phyloP scores from a whole-genome alignment of 2,329 filamentous ascomycete genomes.

The Phaeosphaeria sp. region DNA sequence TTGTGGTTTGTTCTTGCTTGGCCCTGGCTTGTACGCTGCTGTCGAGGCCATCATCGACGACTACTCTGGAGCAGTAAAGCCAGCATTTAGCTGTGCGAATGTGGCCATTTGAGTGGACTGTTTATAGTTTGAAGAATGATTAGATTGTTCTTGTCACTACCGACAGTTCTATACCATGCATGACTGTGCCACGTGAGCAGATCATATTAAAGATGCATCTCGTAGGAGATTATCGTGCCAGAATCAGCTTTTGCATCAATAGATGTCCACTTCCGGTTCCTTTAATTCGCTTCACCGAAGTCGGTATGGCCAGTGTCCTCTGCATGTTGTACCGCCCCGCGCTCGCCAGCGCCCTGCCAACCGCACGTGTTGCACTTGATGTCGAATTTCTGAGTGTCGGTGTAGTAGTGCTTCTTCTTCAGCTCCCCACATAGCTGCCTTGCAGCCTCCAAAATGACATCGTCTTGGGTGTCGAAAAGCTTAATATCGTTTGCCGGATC shows the following conservation, averaged over 20 bases:
- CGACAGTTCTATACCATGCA: neutral
- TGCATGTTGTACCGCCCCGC: conserved; percentile 68
- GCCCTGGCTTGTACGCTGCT: conserved; percentile 60
- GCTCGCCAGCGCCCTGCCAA: conserved; percentile 71
- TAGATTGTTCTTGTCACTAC: neutral
- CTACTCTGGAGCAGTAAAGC: conserved; percentile 53
- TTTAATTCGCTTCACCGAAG: conserved; percentile 41
- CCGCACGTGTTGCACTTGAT: conserved; percentile 79
- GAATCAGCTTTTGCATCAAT: neutral
- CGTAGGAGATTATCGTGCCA: neutral
- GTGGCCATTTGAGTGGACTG: conserved; percentile 49
- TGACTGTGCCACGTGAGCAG: neutral
- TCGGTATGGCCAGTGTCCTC: conserved; percentile 58
- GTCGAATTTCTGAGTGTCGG: conserved; percentile 80
- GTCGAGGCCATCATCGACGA: conserved; percentile 60
- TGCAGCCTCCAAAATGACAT: conserved; percentile 65
- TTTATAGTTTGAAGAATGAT: neutral
- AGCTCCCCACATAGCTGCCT: conserved; percentile 63
- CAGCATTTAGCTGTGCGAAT: conserved; percentile 59
- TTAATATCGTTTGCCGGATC: conserved; percentile 81
- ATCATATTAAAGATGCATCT: neutral
- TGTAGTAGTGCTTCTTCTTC: conserved; percentile 80
- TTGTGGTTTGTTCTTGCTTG: conserved; percentile 57
- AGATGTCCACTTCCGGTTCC: neutral
- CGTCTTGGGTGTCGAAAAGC: conserved; percentile 68